A percentile compares a stretch with the other conserved stretches of the same genome.
Evolutionary conservation across 768 basidiomycete species (phyloP).

Genomic region (Hemileccinum rubropunctum): DNA sequence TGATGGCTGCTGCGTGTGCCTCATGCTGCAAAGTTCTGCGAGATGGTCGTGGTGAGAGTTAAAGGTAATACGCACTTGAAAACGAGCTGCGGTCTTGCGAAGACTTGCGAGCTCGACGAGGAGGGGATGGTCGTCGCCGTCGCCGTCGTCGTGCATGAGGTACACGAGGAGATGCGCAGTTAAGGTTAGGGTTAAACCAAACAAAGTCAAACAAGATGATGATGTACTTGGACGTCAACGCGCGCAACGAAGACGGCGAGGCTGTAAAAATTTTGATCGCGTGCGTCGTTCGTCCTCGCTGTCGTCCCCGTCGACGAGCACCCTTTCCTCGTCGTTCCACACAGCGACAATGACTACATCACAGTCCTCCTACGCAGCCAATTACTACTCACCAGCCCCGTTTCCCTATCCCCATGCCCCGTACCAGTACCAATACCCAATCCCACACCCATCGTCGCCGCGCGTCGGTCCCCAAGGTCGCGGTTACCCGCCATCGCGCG

Average conservation of each 20-base stretch:
- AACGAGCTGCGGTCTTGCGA: constrained; percentile 43
- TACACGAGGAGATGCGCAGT: too few species aligned
- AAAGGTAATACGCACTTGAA: constrained; percentile 40
- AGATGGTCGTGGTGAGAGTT: neutral
- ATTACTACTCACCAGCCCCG: constrained; percentile 27
- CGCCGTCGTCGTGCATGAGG: constrained; percentile 24
- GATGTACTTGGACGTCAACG: too few species aligned
- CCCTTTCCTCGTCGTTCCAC: neutral
- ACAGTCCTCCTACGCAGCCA: constrained; percentile 25
- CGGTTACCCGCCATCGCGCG: constrained; percentile 36
- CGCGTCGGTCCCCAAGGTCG: constrained; percentile 35
- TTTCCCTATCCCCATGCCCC: constrained; percentile 39
- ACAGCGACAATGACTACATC: constrained; percentile 22
- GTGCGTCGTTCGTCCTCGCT: too few species aligned
- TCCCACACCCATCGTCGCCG: constrained; percentile 40
- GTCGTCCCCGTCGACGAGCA: constrained; percentile 9
- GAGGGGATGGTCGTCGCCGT: constrained; percentile 44
- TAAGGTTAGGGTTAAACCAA: constrained; percentile 24
- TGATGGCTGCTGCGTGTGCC: constrained; percentile 61
- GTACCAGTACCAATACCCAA: constrained; percentile 39
- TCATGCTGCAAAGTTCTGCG: constrained; percentile 51
- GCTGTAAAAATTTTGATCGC: constrained; percentile 8
- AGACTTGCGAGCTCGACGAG: constrained; percentile 47
- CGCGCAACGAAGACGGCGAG: neutral
- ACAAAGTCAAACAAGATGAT: constrained; percentile 16